Base-by-base conservation (phyloP, 2,329 filamentous ascomycete genomes). In the Rhynchosporium graminicola region DNA sequence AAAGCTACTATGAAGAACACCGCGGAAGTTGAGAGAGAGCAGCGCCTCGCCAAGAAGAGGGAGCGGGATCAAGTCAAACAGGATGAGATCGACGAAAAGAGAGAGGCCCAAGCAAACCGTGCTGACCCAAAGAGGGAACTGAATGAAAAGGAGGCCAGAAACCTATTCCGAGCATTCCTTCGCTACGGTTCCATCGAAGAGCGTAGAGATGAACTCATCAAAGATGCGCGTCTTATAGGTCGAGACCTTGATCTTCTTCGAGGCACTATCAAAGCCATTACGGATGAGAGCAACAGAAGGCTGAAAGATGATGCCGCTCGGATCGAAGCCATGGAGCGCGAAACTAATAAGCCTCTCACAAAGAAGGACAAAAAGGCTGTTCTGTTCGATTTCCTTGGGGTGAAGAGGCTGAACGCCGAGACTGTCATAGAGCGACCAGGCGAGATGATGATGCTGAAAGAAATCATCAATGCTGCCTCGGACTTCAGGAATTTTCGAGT, bases 331-430 rank as follows among this genome's bases (percentile, higher is more conserved):
- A 75, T 87, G 70, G 91, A 95, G 75, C 86, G 81, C 28, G 80
- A 89, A 66, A 83, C 85, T 0, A 91, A 91, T 73, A 96, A 95
- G 74, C 83, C 87, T 2, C 78, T 96, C 60, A 96, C 94, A 0
- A 97, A 98, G 80, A 99, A 99, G 76, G 95, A 99, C 74, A 92
- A 92, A 76, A 99, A 99, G 77, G 95, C 95, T 0, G 91, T 99
- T 20, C 80, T 99, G 50, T 97, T 99, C 71, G 93, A 98, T 74
- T 97, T 93, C 76, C 88, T 90, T 51, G 92, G 93, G 60, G 89
- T 97, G 57, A 96, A 96, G 77, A 93, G 96, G 70, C 85, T 97
- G 72, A 99, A 99, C 73, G 95, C 95, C 0, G 92, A 97, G 76
- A 98, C 95, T 0, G 90, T 97, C 60, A 86, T 97, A 10, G 94